Conservation (phyloP, 352 stramenopile genomes). For the Phytophthora pluvialis region DNA sequence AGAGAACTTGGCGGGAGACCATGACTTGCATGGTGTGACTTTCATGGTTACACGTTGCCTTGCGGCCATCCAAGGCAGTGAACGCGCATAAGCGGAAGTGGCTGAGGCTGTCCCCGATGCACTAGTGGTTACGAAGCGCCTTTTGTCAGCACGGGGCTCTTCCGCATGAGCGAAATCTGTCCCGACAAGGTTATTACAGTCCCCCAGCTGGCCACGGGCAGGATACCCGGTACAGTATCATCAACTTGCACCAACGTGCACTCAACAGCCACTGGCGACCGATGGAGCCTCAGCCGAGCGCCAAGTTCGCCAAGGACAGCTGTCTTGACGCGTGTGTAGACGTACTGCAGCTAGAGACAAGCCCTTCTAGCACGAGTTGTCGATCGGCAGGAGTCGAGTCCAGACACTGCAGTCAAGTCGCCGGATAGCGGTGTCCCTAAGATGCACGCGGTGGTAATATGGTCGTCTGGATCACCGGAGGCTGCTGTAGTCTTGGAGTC, state of each 20-base stretch:
- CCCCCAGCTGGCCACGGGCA: background rate
- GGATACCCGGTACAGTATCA: background rate
- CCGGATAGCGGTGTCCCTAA: background rate
- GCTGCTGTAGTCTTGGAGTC: background rate
- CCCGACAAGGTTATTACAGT: background rate
- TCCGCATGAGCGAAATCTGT: too few species aligned
- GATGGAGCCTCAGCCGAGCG: constrained; percentile 1
- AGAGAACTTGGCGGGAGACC: background rate
- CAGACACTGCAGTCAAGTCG: too few species aligned
- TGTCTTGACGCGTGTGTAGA: constrained; percentile 32
- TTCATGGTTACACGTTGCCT: constrained; percentile 19
- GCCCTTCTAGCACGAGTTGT: constrained; percentile 7
- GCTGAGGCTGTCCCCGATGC: constrained; percentile 8
- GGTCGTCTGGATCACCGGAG: background rate
- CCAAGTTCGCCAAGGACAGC: constrained; percentile 29
- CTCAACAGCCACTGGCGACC: constrained; percentile 14
- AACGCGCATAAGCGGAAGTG: constrained; percentile 8
- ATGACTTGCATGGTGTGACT: background rate
- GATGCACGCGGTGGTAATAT: background rate
- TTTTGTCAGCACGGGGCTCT: background rate
- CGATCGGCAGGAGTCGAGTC: constrained; percentile 4
- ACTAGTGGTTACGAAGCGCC: constrained; percentile 11
- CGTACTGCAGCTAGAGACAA: constrained; percentile 22
- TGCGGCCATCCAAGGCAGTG: constrained; percentile 4
- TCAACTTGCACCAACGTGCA: constrained; percentile 9